Conservation (phyloP, 345 rosid species). For the Sonneratia alba region DNA sequence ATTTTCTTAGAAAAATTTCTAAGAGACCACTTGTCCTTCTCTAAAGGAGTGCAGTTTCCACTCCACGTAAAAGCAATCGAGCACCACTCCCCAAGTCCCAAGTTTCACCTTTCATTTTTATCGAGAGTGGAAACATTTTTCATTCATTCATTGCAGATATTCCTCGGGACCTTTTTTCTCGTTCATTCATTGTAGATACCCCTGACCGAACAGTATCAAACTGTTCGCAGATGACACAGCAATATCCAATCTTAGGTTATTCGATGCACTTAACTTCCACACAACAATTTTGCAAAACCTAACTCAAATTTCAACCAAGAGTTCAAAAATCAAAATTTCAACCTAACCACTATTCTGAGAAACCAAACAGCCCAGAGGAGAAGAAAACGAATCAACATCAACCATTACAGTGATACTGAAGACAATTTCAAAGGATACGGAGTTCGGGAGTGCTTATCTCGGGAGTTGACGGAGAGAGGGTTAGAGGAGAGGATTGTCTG, state of each 20-base stretch:
- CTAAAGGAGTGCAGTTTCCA: not conserved
- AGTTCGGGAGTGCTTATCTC: conserved; percentile 95
- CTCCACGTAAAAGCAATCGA: not conserved
- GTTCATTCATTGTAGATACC: not conserved
- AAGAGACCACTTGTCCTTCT: not conserved
- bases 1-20: not conserved
- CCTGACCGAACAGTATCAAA: not conserved
- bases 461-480: conserved; percentile 60
- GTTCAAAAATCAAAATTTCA: not conserved
- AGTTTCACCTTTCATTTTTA: not conserved
- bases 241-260: not conserved
- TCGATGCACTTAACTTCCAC: not conserved
- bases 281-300: not conserved
- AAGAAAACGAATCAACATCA: not conserved
- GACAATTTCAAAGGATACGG: conserved; percentile 56
- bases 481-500: conserved; percentile 48
- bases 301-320: not conserved
- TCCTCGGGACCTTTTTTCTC: no score
- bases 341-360: not conserved
- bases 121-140: not conserved
- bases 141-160: not conserved
- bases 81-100: not conserved
- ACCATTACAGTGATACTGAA: not conserved
- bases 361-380: not conserved
- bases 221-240: not conserved